These are phyloP conservation scores for Hericium erinaceus DNA, from an alignment of 768 basidiomycete species.

Conservation along the genomic window DNA sequence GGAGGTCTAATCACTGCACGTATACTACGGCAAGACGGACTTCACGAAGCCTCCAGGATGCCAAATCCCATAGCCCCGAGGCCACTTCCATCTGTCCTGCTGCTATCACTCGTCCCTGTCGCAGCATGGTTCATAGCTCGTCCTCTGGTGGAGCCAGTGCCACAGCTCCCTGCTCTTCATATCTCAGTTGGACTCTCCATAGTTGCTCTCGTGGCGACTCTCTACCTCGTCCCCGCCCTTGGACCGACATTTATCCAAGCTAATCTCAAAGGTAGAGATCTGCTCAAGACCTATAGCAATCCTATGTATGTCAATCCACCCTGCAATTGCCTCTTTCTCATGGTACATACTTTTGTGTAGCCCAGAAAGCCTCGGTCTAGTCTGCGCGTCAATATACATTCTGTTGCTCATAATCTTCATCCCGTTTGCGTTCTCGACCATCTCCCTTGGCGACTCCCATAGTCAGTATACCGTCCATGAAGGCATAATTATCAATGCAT, in stretches of 20 bases:
- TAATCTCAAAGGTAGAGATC: constrained; percentile 76
- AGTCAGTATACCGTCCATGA: constrained; percentile 34
- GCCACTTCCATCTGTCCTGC: constrained; percentile 25
- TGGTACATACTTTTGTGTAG: constrained; percentile 29
- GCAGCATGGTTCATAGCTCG: constrained; percentile 67
- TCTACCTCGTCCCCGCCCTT: constrained; percentile 76
- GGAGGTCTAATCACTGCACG: not conserved
- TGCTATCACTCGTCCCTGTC: constrained; percentile 55
- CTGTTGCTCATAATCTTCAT: constrained; percentile 85
- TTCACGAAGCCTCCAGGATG: constrained; percentile 1
- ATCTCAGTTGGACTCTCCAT: constrained; percentile 78
- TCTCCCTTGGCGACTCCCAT: constrained; percentile 41
- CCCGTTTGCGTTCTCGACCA: constrained; percentile 86
- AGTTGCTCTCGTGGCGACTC: constrained; percentile 67
- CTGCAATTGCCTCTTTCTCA: not conserved
- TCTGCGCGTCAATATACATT: constrained; percentile 85
- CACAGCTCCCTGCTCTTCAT: constrained; percentile 64
- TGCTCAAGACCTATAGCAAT: constrained; percentile 71
- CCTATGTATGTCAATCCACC: constrained; percentile 45
- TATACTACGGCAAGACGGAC: not conserved
- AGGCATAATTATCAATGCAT: constrained; percentile 57
- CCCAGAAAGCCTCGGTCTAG: constrained; percentile 89
- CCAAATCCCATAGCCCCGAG: constrained; percentile 5
- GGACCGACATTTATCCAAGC: constrained; percentile 74
- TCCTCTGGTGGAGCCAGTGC: constrained; percentile 60